A percentile compares a stretch with the other conserved stretches of the same genome.
phyloP scores from a whole-genome alignment of 169 alveolate genomes.

The Babesia bovis region DNA sequence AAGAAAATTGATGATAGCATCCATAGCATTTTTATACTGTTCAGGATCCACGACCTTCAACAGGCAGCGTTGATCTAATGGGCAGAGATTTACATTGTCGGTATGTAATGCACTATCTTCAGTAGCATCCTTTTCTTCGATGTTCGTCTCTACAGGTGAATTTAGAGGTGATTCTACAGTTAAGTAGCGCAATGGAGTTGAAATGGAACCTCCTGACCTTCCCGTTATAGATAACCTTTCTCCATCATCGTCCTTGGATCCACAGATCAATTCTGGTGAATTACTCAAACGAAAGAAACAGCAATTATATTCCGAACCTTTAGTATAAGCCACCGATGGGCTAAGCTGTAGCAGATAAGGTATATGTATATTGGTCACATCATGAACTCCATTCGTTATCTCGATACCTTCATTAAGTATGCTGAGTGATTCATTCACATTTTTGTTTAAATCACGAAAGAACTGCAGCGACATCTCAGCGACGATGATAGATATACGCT shows the following conservation, averaged over 20 bases:
- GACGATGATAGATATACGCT: too few species aligned
- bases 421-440: constrained; percentile 61
- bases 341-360: constrained; percentile 44
- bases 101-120: not conserved
- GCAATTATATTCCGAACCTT: not conserved
- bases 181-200: not conserved
- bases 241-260: not conserved
- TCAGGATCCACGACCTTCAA: not conserved
- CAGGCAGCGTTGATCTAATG: constrained; percentile 39
- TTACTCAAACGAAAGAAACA: constrained; percentile 15
- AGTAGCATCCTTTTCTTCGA: not conserved
- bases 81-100: constrained; percentile 10
- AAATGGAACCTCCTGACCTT: not conserved
- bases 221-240: not conserved
- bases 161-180: not conserved
- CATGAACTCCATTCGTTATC: constrained; percentile 51
- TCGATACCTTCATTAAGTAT: constrained; percentile 65
- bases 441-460: constrained; percentile 50
- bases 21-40: not conserved
- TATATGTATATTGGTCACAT: constrained; percentile 31
- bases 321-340: not conserved
- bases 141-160: not conserved
- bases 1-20: constrained; percentile 11
- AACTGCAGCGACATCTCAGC: constrained; percentile 51
- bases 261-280: not conserved